Evolutionary conservation across 345 rosid genomes (phyloP).

Genomic region (Dovyalis caffra): DNA sequence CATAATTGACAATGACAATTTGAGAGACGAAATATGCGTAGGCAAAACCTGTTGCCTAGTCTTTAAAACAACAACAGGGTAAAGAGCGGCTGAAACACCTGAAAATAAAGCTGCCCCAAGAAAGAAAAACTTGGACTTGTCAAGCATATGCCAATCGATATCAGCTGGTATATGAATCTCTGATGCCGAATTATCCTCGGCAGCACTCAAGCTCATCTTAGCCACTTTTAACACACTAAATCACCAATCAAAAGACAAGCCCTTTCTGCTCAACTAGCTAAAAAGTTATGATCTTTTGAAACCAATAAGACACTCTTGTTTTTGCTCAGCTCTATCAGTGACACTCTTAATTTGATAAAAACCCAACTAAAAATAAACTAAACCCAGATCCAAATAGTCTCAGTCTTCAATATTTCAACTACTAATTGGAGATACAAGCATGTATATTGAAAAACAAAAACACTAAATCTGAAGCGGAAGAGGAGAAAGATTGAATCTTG

Average conservation of each 20-base stretch:
- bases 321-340: not conserved
- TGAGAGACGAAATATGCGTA: constrained; percentile 51
- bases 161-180: constrained; percentile 83
- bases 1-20: constrained; percentile 58
- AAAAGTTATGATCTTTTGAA: not conserved
- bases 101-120: constrained; percentile 86
- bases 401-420: not conserved
- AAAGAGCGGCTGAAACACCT: constrained; percentile 86
- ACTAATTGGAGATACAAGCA: not conserved
- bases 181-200: constrained; percentile 74
- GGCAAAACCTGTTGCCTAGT: constrained; percentile 82
- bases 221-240: constrained; percentile 39
- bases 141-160: constrained; percentile 95
- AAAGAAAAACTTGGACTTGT: constrained; percentile 85
- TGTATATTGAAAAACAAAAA: not conserved
- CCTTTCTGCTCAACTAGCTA: not conserved
- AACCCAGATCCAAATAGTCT: not conserved
- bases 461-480: not conserved
- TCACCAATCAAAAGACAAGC: not conserved
- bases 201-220: constrained; percentile 76
- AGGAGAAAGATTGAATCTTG: not conserved
- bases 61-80: constrained; percentile 78
- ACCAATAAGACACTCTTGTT: not conserved
- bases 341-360: not conserved
- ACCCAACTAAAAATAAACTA: not conserved